Conservation (phyloP, 257 asterid genomes). For the Solanum chmielewskii region DNA sequence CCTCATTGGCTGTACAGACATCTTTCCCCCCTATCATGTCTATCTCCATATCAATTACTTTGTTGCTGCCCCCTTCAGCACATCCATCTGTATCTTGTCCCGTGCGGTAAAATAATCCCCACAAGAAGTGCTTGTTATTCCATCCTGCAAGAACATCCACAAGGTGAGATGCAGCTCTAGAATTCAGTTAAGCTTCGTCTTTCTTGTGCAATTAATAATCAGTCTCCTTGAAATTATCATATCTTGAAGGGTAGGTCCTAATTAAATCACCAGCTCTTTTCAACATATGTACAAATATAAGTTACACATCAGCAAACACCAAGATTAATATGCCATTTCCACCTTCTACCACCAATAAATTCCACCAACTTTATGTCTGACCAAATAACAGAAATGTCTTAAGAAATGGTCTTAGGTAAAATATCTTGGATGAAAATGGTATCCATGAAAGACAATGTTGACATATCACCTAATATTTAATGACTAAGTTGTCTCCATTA, state of each 20-base stretch:
- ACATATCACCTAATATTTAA: not conserved
- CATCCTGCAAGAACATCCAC: conserved; percentile 25
- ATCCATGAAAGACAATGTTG: not conserved
- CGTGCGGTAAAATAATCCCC: conserved; percentile 50
- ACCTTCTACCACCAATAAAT: not conserved
- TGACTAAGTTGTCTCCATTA: not conserved
- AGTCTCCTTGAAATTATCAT: not conserved
- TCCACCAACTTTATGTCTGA: not conserved
- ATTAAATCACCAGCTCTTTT: not conserved
- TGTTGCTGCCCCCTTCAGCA: not conserved
- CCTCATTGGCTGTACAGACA: conserved; percentile 24
- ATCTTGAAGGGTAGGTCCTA: not conserved
- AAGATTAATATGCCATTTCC: not conserved
- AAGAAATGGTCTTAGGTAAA: not conserved
- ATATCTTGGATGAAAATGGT: not conserved
- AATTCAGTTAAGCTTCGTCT: not conserved
- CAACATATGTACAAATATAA: not conserved
- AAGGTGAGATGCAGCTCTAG: not conserved
- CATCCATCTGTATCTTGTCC: not conserved
- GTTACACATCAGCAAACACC: not conserved
- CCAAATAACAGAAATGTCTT: not conserved
- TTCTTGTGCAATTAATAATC: not conserved
- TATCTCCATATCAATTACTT: conserved; percentile 42
- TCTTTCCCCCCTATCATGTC: conserved; percentile 38
- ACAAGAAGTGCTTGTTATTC: conserved; percentile 40